Percentiles rank a stretch among this genome's conserved stretches.
Conservation (phyloP, 176 grass and related monocot genomes). For the Musa acuminata region DNA sequence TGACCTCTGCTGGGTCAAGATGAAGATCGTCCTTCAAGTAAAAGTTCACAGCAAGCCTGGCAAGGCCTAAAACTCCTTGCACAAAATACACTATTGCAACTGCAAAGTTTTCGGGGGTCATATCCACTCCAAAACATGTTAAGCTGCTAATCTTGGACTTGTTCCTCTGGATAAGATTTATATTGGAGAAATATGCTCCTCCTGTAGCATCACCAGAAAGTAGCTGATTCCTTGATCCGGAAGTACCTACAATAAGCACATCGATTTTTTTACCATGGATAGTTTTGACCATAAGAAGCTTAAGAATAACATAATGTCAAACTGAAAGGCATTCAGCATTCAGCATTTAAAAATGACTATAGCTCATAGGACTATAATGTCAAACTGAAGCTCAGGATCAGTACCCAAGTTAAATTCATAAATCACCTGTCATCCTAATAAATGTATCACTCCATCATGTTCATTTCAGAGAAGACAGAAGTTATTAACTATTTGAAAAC, state of each 20-base stretch:
- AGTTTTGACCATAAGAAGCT: neutral
- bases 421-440: no score
- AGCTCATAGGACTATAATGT: neutral
- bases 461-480: neutral
- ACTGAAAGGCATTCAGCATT: no score
- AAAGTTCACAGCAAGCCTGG: slow-evolving; percentile 92
- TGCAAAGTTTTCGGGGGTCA: slow-evolving; percentile 86
- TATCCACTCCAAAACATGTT: slow-evolving; percentile 75
- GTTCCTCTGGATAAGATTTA: slow-evolving; percentile 42
- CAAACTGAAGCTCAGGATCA: neutral
- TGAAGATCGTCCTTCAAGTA: slow-evolving; percentile 96
- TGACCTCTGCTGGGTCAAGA: slow-evolving; percentile 94
- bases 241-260: slow-evolving; percentile 25
- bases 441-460: no score
- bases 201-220: slow-evolving; percentile 15
- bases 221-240: slow-evolving; percentile 29
- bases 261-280: slow-evolving; percentile 8
- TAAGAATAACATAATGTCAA: neutral
- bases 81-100: slow-evolving; percentile 99
- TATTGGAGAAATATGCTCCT: slow-evolving; percentile 15
- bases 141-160: slow-evolving; percentile 35
- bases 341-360: neutral
- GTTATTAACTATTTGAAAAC: neutral
- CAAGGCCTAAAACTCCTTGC: slow-evolving; percentile 95
- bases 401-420: no score